Percentiles rank a stretch among this genome's conserved stretches.
These are phyloP conservation scores for Pycnococcus provasolii DNA, from an alignment of 139 green algal genomes.

Conservation along the genomic window DNA sequence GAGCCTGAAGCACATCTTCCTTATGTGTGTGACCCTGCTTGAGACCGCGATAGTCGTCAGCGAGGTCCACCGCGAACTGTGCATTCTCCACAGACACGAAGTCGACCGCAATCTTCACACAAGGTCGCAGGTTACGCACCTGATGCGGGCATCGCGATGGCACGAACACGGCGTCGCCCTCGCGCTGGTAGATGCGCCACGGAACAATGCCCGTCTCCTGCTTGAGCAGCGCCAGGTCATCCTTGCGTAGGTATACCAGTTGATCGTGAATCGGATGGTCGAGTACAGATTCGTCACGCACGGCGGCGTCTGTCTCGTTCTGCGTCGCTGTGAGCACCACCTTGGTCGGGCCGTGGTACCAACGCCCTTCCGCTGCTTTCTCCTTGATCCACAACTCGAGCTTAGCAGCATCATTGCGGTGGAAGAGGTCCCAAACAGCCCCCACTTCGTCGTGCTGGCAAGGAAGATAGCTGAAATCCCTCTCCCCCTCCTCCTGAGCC, in stretches of 20 bases:
- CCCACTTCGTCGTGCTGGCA: conserved; percentile 34
- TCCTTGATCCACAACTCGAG: conserved; percentile 22
- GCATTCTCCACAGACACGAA: conserved; percentile 69
- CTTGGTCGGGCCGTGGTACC: too few relatives aligned
- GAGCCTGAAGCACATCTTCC: conserved; percentile 44
- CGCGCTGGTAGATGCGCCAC: conserved; percentile 69
- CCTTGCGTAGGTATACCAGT: conserved; percentile 24
- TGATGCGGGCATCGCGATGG: conserved; percentile 79
- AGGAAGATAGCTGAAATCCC: too few relatives aligned
- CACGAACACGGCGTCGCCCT: conserved; percentile 75
- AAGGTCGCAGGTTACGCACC: conserved; percentile 50
- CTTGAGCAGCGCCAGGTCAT: conserved; percentile 30
- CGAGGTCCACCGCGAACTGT: conserved; percentile 26
- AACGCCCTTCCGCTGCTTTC: neutral
- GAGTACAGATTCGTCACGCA: too few relatives aligned
- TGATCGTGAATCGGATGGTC: conserved; percentile 35
- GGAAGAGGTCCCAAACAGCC: conserved; percentile 78
- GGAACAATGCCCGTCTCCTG: conserved; percentile 36
- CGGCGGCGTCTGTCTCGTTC: too few relatives aligned
- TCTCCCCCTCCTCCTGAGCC: conserved; percentile 13
- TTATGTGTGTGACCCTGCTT: conserved; percentile 32
- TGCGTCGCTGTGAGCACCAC: too few relatives aligned
- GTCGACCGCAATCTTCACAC: conserved; percentile 69
- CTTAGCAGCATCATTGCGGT: conserved; percentile 30
- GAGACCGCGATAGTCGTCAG: conserved; percentile 31